Evolutionary conservation across 148 eudicot species (phyloP).

Genomic region (Rhododendron griersonianum): DNA sequence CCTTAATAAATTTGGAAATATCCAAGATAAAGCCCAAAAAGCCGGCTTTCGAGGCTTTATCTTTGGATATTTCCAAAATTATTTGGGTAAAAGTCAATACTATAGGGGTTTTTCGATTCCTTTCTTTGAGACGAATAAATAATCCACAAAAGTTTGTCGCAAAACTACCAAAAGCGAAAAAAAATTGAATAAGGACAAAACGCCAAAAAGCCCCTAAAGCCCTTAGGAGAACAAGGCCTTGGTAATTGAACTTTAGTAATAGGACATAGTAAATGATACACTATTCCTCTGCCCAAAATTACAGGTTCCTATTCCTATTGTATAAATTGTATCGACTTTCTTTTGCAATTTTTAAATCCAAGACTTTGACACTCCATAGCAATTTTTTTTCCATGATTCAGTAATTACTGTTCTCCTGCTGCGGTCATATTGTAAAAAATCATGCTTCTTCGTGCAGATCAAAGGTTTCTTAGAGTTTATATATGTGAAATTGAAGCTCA

Average conservation of each 20-base stretch:
- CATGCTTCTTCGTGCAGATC: conserved; percentile 45
- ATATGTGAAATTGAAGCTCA: conserved; percentile 83
- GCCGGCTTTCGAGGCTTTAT: too few species aligned
- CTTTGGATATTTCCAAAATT: too few species aligned
- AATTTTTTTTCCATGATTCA: not conserved
- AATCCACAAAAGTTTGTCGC: not conserved
- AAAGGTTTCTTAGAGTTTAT: conserved; percentile 47
- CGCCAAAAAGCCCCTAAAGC: too few species aligned
- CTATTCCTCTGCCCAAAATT: not conserved
- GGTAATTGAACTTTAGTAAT: too few species aligned
- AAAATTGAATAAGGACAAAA: not conserved
- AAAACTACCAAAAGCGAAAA: not conserved
- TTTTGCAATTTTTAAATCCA: not conserved
- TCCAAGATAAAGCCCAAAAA: too few species aligned
- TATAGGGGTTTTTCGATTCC: not conserved
- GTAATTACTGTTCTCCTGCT: not conserved
- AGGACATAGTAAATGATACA: not conserved
- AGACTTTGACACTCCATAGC: not conserved
- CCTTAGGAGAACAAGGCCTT: not conserved
- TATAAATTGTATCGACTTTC: not conserved
- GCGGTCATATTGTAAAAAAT: not conserved
- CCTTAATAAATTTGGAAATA: too few species aligned
- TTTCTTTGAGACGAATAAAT: not conserved
- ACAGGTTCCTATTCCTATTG: not conserved
- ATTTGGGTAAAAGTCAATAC: too few species aligned